Evolutionary conservation across 176 grass and related monocot genomes (phyloP), one percentile per base, ranked within the genome.

Genomic region (Rhynchospora breviuscula): DNA sequence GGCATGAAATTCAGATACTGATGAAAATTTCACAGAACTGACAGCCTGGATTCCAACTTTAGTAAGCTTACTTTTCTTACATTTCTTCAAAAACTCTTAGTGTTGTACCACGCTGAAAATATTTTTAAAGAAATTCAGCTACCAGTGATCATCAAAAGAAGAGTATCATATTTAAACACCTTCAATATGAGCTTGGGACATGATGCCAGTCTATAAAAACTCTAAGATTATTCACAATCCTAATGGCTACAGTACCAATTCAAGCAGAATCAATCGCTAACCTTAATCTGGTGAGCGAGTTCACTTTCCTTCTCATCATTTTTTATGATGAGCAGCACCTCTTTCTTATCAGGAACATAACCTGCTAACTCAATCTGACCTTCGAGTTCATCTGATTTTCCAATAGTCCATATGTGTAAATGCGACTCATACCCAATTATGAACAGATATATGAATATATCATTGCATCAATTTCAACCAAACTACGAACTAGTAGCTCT

Each of bases 271-370:
- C 91, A 89, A 93, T 63, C 25, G 86, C 86, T 79, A 93, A 83
- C 84, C 83, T 87, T 87, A 29, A 29, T 29, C 26, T 29, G 26
- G 26, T 1, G 26, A 29, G 26, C 26, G 1, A 29, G 26, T 29
- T 29, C 26, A 57, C 66, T 90, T 85, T 88, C 81, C 71, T 93
- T 87, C 85, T 87, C 89, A 84, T 93, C 89, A 79, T 90, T 81
- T 67, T 91, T 87, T 1, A 93, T 88, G 67, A 91, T 87, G 80
- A 88, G 87, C 44, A 91, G 82, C 88, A 91, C 91, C 84, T 84
- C 84, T 85, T 87, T 87, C 8, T 86, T 89, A 73, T 93, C 89
- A 85, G 89, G 89, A 26, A 91, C 87, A 89, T 89, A 93, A n/a
- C 87, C 91, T 83, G 89, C 68, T 79, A 85, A 45, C 81, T 80